phyloP scores from a whole-genome alignment of 257 asterid genomes.

The Lavandula angustifolia region DNA sequence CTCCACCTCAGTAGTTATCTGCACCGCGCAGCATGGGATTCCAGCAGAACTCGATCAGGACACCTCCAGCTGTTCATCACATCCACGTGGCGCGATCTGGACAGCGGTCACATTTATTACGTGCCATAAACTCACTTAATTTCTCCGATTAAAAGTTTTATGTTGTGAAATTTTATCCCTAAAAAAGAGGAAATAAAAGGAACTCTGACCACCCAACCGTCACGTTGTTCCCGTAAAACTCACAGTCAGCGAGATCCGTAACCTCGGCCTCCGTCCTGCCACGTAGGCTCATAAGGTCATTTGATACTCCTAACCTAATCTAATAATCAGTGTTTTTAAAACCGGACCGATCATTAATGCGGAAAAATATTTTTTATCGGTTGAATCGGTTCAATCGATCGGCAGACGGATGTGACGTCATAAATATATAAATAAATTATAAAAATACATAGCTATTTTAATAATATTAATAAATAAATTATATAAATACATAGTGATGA shows the following conservation, averaged over 20 bases:
- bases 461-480: no score
- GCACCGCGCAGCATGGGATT: no score
- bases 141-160: slow-evolving; percentile 17
- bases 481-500: no score
- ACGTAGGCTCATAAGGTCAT: slow-evolving; percentile 77
- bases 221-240: slow-evolving; percentile 61
- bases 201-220: slow-evolving; percentile 32
- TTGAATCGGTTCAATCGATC: no score
- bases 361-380: no score
- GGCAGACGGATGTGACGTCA: no score
- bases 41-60: slow-evolving; percentile 19
- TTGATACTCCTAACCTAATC: slow-evolving; percentile 38
- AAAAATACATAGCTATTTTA: no score
- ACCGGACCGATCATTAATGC: no score
- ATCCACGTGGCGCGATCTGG: slow-evolving; percentile 37
- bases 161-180: neutral
- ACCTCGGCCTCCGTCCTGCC: slow-evolving; percentile 35
- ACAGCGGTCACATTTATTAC: slow-evolving; percentile 36
- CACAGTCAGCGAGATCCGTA: slow-evolving; percentile 30
- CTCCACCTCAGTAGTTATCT: no score
- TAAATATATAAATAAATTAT: no score
- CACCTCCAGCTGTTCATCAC: slow-evolving; percentile 36
- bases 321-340: no score
- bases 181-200: neutral
- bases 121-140: slow-evolving; percentile 33